Conservation (phyloP, 2,329 filamentous ascomycete species). For the Aspergillus japonicus region DNA sequence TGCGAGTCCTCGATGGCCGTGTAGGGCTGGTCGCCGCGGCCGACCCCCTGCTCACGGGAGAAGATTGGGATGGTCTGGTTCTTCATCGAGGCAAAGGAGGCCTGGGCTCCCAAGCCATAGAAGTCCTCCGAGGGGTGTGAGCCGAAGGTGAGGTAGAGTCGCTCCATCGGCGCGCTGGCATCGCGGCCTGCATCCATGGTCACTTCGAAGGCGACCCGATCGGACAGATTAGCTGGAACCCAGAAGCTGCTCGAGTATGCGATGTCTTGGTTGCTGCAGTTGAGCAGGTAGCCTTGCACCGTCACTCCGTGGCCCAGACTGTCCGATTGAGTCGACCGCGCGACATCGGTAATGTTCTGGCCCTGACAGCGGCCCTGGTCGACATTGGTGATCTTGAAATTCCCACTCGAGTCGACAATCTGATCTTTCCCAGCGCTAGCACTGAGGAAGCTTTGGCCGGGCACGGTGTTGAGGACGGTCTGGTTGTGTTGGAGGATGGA, state of each 20-base stretch:
- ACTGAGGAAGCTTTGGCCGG: slow-evolving; percentile 16
- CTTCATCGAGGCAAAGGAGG: slow-evolving; percentile 26
- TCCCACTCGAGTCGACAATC: slow-evolving; percentile 22
- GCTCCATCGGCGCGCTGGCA: too few species aligned
- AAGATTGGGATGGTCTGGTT: slow-evolving; percentile 27
- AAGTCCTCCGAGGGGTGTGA: slow-evolving; percentile 24
- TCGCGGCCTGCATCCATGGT: too few species aligned
- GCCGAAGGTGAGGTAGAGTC: slow-evolving; percentile 11
- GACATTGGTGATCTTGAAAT: slow-evolving; percentile 25
- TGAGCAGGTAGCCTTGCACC: not conserved
- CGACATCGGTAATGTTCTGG: slow-evolving; percentile 16
- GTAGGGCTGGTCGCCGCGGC: slow-evolving; percentile 25
- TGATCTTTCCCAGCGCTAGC: slow-evolving; percentile 22
- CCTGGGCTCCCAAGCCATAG: slow-evolving; percentile 27
- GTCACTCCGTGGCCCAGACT: not conserved
- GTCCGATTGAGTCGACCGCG: slow-evolving; percentile 5
- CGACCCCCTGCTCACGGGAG: slow-evolving; percentile 26
- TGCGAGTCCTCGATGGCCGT: slow-evolving; percentile 14
- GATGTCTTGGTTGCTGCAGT: not conserved
- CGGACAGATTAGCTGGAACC: not conserved
- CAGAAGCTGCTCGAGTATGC: not conserved
- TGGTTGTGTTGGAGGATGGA: not conserved
- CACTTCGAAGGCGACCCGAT: not conserved
- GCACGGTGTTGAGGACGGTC: not conserved
- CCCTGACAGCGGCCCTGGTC: slow-evolving; percentile 21